Evolutionary conservation across 2,329 filamentous ascomycete species (phyloP), one percentile per base, ranked within the genome.

Genomic region (Neofusicoccum sp.): DNA sequence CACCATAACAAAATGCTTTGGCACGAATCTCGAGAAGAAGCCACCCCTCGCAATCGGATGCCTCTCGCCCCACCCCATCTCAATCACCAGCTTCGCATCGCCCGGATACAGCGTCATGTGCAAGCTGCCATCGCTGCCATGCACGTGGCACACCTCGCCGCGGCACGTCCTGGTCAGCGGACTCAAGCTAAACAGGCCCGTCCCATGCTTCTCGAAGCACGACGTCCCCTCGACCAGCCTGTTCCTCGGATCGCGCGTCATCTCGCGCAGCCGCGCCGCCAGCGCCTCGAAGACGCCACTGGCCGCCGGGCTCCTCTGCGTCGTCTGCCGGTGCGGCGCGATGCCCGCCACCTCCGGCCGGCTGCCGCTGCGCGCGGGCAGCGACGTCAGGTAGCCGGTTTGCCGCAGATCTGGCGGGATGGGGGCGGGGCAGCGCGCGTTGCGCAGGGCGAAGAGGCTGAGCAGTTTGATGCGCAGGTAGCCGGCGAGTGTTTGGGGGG

Each of bases 61-160:
- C 20, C 83, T 69, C 76, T 96, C 86, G 1, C 89, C 92, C 91
- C 91, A 96, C 1, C 90, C 89, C 63, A 85, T 86, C 65, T 87
- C 82, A 26, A 96, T 76, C 16, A 95, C 82, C 56, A 88, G 79
- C 67, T 81, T 84, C 56, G 89, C 89, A 70, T 96, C 91, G 43
- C 88, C 84, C 0, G 90, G 90, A 69, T 95, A 90, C 57, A 96
- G 80, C 51, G 86, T 90, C 76, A 95, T 80, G 73, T 96, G 91
- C 82, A 95, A 80, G 3, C 86, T 89, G 63, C 88, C 84, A 65
- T 95, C 91, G 26, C 82, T 86, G 51, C 87, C 84, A 74, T 96
- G 91, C 9, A 91, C 85, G 72, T 96, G 91, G 67, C 86, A 89
- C 44, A 96, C 84, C 75, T 96, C 91, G n/a, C 90, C 90, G 66